Evolutionary conservation across 306 rosid species (phyloP), one percentile per base, ranked within the genome.

Genomic region (Vigna reflexopilosa): DNA sequence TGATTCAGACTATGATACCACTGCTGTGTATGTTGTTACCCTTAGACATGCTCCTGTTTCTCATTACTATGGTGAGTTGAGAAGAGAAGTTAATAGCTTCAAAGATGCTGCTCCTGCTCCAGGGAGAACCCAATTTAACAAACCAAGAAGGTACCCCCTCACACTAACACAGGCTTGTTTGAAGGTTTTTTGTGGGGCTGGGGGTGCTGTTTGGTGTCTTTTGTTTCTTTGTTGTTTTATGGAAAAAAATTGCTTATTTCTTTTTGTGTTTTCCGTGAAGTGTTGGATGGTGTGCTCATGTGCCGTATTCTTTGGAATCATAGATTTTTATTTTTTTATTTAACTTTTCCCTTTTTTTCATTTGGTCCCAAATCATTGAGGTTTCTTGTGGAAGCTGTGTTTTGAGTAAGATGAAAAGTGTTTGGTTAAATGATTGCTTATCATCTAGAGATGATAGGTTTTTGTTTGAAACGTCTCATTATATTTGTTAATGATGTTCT

Each of bases 21-120:
- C 95, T 10, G 89, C 85, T 75, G 93, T 96, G 40, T 93, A 96
- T 75, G 91, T 96, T 70, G 97, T 96, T 70, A 87, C 93, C 75
- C 86, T 96, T 30, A 91, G 81, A 85, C 85, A 91, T 78, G 80
- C 90, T 83, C 89, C 93, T 73, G 47, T 88, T 66, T 81, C 86
- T 84, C 93, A 86, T 85, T 85, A 83, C 72, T 80, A 81, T 44
- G 80, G 79, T 63, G 91, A 88, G 86, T 72, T 84, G 75, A 90
- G 84, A 78, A 84, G 70, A 30, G 85, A 76, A 54, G 68, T 73
- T 28, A 80, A 81, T 74, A 85, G 77, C 52, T 56, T 74, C 78
- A 77, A 81, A 38, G 70, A 72, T 68, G 83, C 80, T 83, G 84
- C 81, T 82, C 78, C 90, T 70, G 84, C 80, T 83, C 79, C 90